Conservation (phyloP, 2,329 filamentous ascomycete species). For the Phaeosphaeriaceae sp. region DNA sequence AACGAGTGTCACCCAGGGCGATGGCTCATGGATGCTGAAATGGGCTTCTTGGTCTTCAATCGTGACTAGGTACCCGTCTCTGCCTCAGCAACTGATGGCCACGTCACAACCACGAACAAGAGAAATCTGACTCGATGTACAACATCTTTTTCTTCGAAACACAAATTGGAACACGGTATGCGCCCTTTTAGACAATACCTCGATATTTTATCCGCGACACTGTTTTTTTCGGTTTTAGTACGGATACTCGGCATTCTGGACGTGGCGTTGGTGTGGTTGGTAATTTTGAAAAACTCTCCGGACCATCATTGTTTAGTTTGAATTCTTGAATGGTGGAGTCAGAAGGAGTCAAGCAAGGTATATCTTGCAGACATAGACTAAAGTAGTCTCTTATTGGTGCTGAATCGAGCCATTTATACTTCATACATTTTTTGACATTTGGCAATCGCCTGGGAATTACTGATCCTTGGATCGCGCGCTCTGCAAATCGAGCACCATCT, state of each 20-base stretch:
- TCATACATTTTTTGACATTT: not conserved
- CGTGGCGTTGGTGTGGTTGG: slow-evolving; percentile 1
- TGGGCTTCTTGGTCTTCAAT: slow-evolving; percentile 43
- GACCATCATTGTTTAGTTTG: too few relatives aligned
- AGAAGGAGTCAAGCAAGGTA: too few relatives aligned
- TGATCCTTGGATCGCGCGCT: too few relatives aligned
- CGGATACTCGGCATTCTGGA: not conserved
- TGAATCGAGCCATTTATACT: not conserved
- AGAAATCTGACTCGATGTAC: not conserved
- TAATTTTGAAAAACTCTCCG: not conserved
- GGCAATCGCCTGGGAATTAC: too few relatives aligned
- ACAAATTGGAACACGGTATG: not conserved
- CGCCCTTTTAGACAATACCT: not conserved
- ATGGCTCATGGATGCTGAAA: slow-evolving; percentile 44
- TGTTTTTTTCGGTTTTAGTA: not conserved
- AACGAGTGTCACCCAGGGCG: slow-evolving; percentile 46
- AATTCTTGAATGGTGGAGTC: too few relatives aligned
- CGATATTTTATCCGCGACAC: not conserved
- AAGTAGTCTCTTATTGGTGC: not conserved
- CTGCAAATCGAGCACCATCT: not conserved
- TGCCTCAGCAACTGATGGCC: not conserved
- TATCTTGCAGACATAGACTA: not conserved
- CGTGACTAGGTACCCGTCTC: slow-evolving; percentile 22
- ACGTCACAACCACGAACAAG: not conserved
- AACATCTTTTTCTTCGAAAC: not conserved